Evolutionary conservation across 768 basidiomycete species (phyloP), one percentile per base, ranked within the genome.

Genomic region (Suillus placidus): DNA sequence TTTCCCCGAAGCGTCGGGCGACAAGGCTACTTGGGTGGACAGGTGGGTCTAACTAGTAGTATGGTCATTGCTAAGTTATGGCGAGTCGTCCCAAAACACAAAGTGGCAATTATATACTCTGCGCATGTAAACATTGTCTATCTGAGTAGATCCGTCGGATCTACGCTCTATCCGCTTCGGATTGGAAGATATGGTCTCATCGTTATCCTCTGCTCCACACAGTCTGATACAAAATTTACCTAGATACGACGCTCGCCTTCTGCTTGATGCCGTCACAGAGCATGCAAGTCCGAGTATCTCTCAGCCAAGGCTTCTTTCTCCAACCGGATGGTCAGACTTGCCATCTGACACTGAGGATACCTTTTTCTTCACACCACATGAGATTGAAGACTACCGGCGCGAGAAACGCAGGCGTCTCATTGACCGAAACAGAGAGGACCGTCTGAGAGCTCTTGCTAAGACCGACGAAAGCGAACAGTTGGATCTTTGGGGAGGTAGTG

Each of bases 271-370:
- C 2, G 72, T 87, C 0, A 81, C 80, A 30, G 6, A 63, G 35
- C 38, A 30, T 52, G 65, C 68, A 30, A 64, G 20, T 20, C 26
- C 32, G 18, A 62, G 7, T 62, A 13, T 20, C 10, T 13, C 30
- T 32, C 58, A 60, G 26, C 23, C 40, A 43, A 43, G 61, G 26
- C 35, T 82, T 1, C 76, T 73, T 30, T 86, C 88, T 0, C 84
- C 87, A 3, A 77, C 82, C 4, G 92, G 91, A 9, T 95, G 93
- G 93, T 90, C 89, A 0, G 90, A 94, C 74, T 83, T 95, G 3
- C 89, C 93, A 6, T 94, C 94, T 0, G 94, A 95, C 71, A 74
- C 87, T 6, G 94, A 95, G 78, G 94, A 96, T 69, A 90, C 85
- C 0, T 96, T 94, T 77, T 92, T 92, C 78, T 84, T 95, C 67